Base-by-base conservation (phyloP, 306 rosid species). In the Gastrolobium villosum region DNA sequence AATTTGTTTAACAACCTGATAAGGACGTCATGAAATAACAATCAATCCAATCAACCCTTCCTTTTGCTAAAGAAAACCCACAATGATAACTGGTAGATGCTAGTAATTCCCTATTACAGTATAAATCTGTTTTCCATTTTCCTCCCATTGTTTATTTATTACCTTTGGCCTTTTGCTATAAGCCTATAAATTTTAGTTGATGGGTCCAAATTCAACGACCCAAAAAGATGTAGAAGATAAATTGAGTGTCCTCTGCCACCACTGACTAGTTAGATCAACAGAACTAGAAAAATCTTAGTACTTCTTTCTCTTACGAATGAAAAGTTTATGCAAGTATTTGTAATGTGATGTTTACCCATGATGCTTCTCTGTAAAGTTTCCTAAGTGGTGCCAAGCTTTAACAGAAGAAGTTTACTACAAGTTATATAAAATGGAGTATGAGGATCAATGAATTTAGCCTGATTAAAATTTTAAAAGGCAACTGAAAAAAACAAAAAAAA, bases 311-410 rank as follows among this genome's bases (percentile, higher is more conserved):
- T 77, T 35, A 28, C 4, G 65, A 70, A 74, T 49, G 63, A 74
- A 85, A 85, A 85, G 79, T 70, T 35, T 61, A 79, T 85, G 71
- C 84, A 76, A 78, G 31, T 53, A 68, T 57, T 28, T 75, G 80
- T 72, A 41, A n/a, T 64, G 57, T 56, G 74, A 78, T 78, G 60
- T 57, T 67, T 74, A 41, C 76, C 77, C 49, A n/a, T 74, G 69
- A 85, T 85, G 86, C 84, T 82, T 82, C 54, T 57, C 73, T 79
- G 65, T 74, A 78, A 75, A 87, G 86, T 66, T 79, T 70, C 78
- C 70, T 2, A 31, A 81, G 78, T 69, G 86, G 84, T 64, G 72
- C 69, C 59, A 73, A 80, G 49, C 81, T 81, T 83, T 80, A 73
- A 31, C 57, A 43, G 54, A 52, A 68, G 61, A 72, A 72, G 65